phyloP scores from a whole-genome alignment of 2,329 filamentous ascomycete genomes.

The Trichoderma sp. region DNA sequence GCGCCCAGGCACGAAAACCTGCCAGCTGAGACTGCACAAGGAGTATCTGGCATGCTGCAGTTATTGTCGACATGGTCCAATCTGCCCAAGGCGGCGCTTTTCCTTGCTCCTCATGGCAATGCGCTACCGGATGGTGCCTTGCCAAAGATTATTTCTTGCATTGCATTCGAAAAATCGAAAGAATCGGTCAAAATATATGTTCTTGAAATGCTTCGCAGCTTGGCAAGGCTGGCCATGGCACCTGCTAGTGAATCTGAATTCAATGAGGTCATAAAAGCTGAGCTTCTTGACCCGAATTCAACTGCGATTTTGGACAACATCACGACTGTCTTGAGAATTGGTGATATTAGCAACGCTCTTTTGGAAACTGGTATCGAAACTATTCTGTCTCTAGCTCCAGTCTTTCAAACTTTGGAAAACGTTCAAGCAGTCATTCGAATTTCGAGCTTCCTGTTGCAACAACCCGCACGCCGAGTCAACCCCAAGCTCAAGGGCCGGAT shows the following conservation, averaged over 20 bases:
- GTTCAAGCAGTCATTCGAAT: slow-evolving; percentile 77
- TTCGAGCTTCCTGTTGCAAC: slow-evolving; percentile 75
- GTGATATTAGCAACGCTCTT: slow-evolving; percentile 66
- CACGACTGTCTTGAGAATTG: slow-evolving; percentile 61
- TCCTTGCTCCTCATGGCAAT: slow-evolving; percentile 51
- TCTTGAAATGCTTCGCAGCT: slow-evolving; percentile 69
- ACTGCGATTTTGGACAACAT: slow-evolving; percentile 65
- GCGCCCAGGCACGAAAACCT: slow-evolving; percentile 75
- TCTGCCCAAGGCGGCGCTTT: slow-evolving; percentile 62
- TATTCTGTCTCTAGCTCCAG: slow-evolving; percentile 70
- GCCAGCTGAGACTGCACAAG: slow-evolving; percentile 82
- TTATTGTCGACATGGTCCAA: slow-evolving; percentile 80
- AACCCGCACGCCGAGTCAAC: slow-evolving; percentile 79
- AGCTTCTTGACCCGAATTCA: slow-evolving; percentile 57
- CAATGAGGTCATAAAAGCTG: slow-evolving; percentile 54
- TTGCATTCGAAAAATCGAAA: slow-evolving; percentile 72
- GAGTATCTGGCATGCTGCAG: slow-evolving; percentile 77
- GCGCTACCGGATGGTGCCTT: slow-evolving; percentile 62
- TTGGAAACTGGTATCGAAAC: slow-evolving; percentile 76
- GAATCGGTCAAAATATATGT: slow-evolving; percentile 84
- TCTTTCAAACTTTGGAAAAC: slow-evolving; percentile 66
- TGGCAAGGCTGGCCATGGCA: slow-evolving; percentile 60
- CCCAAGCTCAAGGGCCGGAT: slow-evolving; percentile 80
- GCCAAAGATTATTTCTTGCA: slow-evolving; percentile 66
- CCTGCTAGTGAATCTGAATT: slow-evolving; percentile 55